These are phyloP conservation scores for Fistulifera solaris DNA, from an alignment of 108 stramenopile genomes.

Conservation along the genomic window DNA sequence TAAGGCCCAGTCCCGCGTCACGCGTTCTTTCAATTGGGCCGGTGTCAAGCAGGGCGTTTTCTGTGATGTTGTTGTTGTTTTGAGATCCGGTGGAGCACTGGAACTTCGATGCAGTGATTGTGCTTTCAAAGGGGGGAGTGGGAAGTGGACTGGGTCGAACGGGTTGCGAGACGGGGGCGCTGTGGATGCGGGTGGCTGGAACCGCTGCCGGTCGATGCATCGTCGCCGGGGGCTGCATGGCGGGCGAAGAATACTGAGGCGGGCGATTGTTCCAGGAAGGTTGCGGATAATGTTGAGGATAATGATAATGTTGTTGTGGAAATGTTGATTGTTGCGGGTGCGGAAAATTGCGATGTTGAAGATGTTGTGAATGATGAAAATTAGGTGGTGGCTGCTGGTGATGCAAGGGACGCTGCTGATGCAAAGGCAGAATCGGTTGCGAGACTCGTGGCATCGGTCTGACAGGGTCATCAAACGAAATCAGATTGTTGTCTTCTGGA, in stretches of 20 bases:
- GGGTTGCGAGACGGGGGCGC: too few species aligned
- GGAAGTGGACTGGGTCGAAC: too few species aligned
- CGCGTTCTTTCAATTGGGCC: slow-evolving; percentile 41
- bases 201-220: slow-evolving; percentile 14
- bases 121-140: too few species aligned
- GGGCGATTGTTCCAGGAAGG: neutral
- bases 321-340: slow-evolving; percentile 28
- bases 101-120: too few species aligned
- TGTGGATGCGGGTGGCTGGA: neutral
- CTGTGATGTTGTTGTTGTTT: too few species aligned
- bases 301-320: slow-evolving; percentile 15
- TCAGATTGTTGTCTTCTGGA: too few species aligned
- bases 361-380: slow-evolving; percentile 2
- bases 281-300: neutral
- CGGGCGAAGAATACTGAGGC: neutral
- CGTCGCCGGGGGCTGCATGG: neutral
- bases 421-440: too few species aligned
- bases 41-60: too few species aligned
- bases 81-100: too few species aligned
- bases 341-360: slow-evolving; percentile 5
- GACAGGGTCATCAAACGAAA: too few species aligned
- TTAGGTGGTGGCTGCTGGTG: slow-evolving; percentile 6
- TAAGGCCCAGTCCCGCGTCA: slow-evolving; percentile 74
- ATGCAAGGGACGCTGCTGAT: too few species aligned
- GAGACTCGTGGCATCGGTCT: too few species aligned